phyloP scores from a whole-genome alignment of 495 filamentous ascomycete species.

The Xylaria acuta region DNA sequence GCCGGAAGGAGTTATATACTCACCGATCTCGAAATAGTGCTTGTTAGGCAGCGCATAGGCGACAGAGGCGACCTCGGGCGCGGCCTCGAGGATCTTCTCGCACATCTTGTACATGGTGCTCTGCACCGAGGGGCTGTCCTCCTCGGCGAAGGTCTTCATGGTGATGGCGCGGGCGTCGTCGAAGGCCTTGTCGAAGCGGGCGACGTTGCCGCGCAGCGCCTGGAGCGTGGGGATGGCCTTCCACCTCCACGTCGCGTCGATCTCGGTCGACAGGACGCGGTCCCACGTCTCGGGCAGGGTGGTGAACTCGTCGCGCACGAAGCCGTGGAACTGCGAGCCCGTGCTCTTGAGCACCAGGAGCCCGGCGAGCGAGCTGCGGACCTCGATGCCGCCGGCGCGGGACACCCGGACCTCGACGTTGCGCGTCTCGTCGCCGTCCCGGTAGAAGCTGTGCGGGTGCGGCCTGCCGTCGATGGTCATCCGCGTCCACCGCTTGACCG shows the following conservation, averaged over 20 bases:
- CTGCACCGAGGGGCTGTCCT: conserved; percentile 91
- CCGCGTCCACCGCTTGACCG: conserved; percentile 90
- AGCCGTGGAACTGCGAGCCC: conserved; percentile 95
- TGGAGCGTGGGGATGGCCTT: conserved; percentile 68
- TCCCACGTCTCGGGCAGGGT: conserved; percentile 90
- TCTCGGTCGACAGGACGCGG: conserved; percentile 91
- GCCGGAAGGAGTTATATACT: conserved; percentile 38
- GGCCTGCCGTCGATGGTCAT: conserved; percentile 85
- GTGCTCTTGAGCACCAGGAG: conserved; percentile 95
- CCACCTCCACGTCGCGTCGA: conserved; percentile 88
- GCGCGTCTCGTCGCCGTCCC: conserved; percentile 87
- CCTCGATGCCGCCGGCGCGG: conserved; percentile 65
- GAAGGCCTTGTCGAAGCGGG: conserved; percentile 80
- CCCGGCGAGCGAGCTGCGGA: conserved; percentile 73
- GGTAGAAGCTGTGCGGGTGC: conserved; percentile 95
- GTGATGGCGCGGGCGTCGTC: conserved; percentile 78
- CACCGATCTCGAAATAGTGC: conserved; percentile 98
- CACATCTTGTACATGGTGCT: conserved; percentile 99
- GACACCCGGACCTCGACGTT: conserved; percentile 68
- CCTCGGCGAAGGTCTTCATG: conserved; percentile 88
- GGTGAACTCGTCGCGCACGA: conserved; percentile 90
- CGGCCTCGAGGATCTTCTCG: conserved; percentile 80
- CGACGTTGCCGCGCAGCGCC: conserved; percentile 68
- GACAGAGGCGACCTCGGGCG: conserved; percentile 72
- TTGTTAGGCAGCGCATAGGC: conserved; percentile 93